Percentiles rank a stretch among this genome's conserved stretches.
phyloP scores from a whole-genome alignment of 2,329 filamentous ascomycete genomes.

The Juglanconis sp. region DNA sequence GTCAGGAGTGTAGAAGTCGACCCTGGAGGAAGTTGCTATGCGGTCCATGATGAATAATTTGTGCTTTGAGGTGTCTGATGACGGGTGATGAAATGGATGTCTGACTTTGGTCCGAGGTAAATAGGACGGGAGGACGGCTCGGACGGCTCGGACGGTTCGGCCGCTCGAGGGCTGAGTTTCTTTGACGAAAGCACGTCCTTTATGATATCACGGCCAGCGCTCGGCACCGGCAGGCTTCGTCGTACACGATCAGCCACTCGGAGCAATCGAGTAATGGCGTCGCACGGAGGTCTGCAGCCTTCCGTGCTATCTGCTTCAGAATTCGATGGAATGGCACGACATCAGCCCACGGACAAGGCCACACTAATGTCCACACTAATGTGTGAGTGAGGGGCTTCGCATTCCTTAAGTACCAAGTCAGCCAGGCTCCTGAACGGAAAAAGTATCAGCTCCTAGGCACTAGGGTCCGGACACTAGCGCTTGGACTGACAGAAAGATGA shows the following conservation, averaged over 20 bases:
- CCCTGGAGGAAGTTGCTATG: neutral
- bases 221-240: neutral
- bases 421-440: neutral
- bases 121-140: neutral
- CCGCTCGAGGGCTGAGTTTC: neutral
- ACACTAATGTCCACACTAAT: neutral
- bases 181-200: neutral
- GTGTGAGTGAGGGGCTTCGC: neutral
- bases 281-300: constrained; percentile 3
- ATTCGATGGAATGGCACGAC: constrained; percentile 11
- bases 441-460: neutral
- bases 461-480: neutral
- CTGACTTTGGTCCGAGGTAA: neutral
- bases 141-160: neutral
- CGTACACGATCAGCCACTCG: neutral
- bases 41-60: constrained; percentile 6
- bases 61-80: too few species aligned
- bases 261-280: neutral
- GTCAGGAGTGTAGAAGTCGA: constrained; percentile 5
- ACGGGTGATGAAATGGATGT: too few species aligned
- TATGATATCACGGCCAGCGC: neutral
- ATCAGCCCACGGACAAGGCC: constrained; percentile 7
- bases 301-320: constrained; percentile 2
- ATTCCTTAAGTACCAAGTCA: neutral
- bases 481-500: neutral